Base-by-base conservation (phyloP, 495 filamentous ascomycete species). In the Penicillium coffeae region DNA sequence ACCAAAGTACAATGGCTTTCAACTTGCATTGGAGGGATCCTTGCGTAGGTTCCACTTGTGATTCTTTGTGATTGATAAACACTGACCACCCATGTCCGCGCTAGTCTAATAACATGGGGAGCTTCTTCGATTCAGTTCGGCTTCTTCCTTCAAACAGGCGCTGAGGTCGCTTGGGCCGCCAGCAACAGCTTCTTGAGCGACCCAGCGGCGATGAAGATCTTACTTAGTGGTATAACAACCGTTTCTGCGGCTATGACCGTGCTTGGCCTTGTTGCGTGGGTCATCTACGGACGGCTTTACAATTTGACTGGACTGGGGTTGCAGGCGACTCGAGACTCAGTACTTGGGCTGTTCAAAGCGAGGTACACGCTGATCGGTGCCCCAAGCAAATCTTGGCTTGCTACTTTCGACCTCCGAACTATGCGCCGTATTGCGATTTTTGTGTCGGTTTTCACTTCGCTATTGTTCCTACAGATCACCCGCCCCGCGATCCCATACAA, bases 91-190 rank as follows among this genome's bases (percentile, higher is more conserved):
- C 14, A 52, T 9, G 36, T 2, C 45, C n/a, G n/a, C n/a, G n/a
- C n/a, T n/a, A 63, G 66, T 21, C 16, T 68, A 22, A 14, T 68
- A 18, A 65, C 64, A 12, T 69, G 60, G 50, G 62, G 55, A 18
- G 62, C 66, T 0, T 55, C 65, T 19, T 60, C 68, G 27, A 59
- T 68, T 18, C 68, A 71, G 43, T 69, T 71, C 38, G 68, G 69
- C 27, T 73, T 73, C 54, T 73, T 69, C 49, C 51, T 70, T 35
- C 66, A 73, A 48, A 73, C 70, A 6, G 70, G 70, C 10, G 63
- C 63, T 39, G 69, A 73, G 36, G 66, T 73, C 46, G 60, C 64
- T 44, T 73, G 70, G 70, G 55, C 57, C 18, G 64, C 66, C 39
- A 60, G 60, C 41, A 51, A 55, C 47, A 71, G 66, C 45, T 69